phyloP scores from a whole-genome alignment of 106 monocot genomes.

The Dioscorea dumetorum region DNA sequence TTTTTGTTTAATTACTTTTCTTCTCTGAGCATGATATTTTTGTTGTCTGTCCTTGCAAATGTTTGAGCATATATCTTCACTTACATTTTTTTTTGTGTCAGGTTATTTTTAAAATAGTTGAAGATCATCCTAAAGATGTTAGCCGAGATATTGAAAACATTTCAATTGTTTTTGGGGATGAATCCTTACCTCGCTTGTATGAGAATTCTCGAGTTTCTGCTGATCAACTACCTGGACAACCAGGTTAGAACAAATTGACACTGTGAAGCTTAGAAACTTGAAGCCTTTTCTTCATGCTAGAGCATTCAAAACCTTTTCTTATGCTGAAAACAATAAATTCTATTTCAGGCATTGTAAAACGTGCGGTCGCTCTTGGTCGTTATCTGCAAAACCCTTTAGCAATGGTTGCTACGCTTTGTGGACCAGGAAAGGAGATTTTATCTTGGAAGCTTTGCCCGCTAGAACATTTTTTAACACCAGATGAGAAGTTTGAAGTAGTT shows the following conservation, averaged over 20 bases:
- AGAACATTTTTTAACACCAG: slow-evolving; percentile 71
- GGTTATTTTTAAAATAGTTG: slow-evolving; percentile 89
- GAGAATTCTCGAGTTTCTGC: slow-evolving; percentile 80
- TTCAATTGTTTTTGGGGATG: slow-evolving; percentile 71
- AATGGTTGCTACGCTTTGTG: slow-evolving; percentile 95
- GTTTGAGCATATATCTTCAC: background rate
- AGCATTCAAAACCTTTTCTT: background rate
- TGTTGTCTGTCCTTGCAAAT: too few relatives aligned
- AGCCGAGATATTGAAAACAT: slow-evolving; percentile 66
- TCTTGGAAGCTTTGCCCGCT: slow-evolving; percentile 91
- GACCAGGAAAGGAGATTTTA: slow-evolving; percentile 81
- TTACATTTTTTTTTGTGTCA: slow-evolving; percentile 10
- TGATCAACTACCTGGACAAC: slow-evolving; percentile 85
- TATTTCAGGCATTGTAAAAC: slow-evolving; percentile 79
- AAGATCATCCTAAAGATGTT: slow-evolving; percentile 85
- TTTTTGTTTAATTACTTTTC: too few relatives aligned
- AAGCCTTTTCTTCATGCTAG: too few relatives aligned
- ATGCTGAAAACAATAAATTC: background rate
- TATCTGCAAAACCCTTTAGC: slow-evolving; percentile 96
- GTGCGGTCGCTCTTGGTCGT: slow-evolving; percentile 90
- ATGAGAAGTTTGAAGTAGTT: slow-evolving; percentile 91
- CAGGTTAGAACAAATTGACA: slow-evolving; percentile 35
- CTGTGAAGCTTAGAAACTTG: background rate
- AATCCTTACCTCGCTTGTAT: slow-evolving; percentile 78
- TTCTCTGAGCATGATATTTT: too few relatives aligned